These are phyloP conservation scores for Coemansia sp. DNA, from an alignment of 192 early-diverging fungal species.

Conservation along the genomic window DNA sequence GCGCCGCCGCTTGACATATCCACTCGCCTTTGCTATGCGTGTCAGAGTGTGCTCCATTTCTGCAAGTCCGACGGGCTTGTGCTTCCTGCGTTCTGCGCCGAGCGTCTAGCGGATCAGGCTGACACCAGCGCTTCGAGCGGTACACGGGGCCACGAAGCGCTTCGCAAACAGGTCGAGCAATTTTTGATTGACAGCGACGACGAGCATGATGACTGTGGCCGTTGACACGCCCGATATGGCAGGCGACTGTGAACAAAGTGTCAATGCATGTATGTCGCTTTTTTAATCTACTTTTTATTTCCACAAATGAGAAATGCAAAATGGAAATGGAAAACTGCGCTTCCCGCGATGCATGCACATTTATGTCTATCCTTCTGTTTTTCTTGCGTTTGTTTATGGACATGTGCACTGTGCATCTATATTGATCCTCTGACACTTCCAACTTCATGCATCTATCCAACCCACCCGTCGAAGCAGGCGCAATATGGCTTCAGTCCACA, in stretches of 20 bases:
- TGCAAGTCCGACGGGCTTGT: conserved; percentile 19
- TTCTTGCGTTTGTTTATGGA: background rate
- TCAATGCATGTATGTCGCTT: background rate
- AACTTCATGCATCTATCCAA: background rate
- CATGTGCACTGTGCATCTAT: background rate
- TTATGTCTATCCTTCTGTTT: background rate
- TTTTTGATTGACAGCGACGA: conserved; percentile 64
- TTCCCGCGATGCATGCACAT: background rate
- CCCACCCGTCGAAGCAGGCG: background rate
- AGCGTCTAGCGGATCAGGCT: conserved; percentile 11
- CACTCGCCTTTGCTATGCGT: conserved; percentile 35
- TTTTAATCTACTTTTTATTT: background rate
- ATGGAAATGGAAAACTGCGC: no score
- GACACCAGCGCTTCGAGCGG: background rate
- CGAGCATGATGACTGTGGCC: conserved; percentile 15
- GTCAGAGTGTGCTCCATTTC: conserved; percentile 33
- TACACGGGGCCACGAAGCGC: conserved; percentile 28
- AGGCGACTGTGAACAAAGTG: background rate
- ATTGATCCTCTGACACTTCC: background rate
- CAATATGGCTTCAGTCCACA: background rate
- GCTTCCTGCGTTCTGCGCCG: conserved; percentile 31
- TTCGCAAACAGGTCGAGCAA: conserved; percentile 64
- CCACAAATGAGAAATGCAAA: background rate
- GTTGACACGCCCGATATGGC: no score
- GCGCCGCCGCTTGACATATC: conserved; percentile 20